These are phyloP conservation scores for Geranium brycei DNA, from an alignment of 345 rosid genomes.

Conservation along the genomic window DNA sequence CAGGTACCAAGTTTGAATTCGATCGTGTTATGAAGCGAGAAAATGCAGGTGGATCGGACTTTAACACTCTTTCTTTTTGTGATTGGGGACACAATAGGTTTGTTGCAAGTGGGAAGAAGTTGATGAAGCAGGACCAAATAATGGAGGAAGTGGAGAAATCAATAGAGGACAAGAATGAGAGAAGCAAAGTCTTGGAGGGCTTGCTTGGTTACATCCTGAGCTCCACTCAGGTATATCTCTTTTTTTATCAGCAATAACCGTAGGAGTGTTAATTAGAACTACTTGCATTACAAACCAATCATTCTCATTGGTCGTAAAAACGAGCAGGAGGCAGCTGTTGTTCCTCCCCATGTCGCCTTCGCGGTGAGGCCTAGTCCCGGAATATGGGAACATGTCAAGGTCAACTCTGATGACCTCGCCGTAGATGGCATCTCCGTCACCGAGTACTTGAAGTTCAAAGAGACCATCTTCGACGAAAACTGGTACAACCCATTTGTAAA, in stretches of 20 bases:
- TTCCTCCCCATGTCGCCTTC: constrained; percentile 68
- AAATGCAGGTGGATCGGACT: too few species aligned
- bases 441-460: constrained; percentile 72
- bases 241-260: too few species aligned
- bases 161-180: constrained; percentile 46
- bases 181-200: constrained; percentile 54
- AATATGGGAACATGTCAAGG: constrained; percentile 78
- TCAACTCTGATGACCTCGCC: constrained; percentile 39
- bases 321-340: constrained; percentile 72
- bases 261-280: too few species aligned
- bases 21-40: too few species aligned
- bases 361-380: constrained; percentile 86
- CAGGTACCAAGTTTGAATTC: constrained; percentile 22
- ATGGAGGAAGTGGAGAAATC: constrained; percentile 54
- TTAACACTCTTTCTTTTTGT: not conserved
- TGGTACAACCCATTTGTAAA: constrained; percentile 30
- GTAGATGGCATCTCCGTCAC: constrained; percentile 45
- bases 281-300: too few species aligned
- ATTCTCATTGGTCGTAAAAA: not conserved
- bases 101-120: constrained; percentile 45
- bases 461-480: constrained; percentile 48
- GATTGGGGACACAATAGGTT: constrained; percentile 22
- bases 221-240: constrained; percentile 41
- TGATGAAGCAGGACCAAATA: constrained; percentile 47
- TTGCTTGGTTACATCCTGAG: constrained; percentile 67